These are phyloP conservation scores for Camelina sativa DNA, from an alignment of 345 rosid genomes.

Conservation along the genomic window DNA sequence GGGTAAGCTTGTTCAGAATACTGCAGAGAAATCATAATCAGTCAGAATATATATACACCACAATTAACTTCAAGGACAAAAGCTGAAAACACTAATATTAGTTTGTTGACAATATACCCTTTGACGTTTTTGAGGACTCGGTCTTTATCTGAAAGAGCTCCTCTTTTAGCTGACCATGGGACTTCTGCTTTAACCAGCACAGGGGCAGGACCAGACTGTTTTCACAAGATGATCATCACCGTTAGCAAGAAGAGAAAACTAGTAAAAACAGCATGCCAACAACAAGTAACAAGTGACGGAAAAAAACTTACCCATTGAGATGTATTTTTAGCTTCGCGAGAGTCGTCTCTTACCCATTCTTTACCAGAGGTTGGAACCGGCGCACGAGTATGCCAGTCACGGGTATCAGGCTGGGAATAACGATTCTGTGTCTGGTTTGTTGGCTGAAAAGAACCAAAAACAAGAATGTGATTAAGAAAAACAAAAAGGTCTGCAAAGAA, in stretches of 20 bases:
- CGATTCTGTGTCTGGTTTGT: slow-evolving; percentile 60
- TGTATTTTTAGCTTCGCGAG: slow-evolving; percentile 47
- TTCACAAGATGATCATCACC: slow-evolving; percentile 1
- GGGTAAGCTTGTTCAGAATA: slow-evolving; percentile 84
- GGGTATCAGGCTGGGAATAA: slow-evolving; percentile 70
- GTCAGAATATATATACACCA: slow-evolving; percentile 4
- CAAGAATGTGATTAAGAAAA: not conserved
- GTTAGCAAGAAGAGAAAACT: not conserved
- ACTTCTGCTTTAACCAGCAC: slow-evolving; percentile 67
- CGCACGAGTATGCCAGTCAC: slow-evolving; percentile 71
- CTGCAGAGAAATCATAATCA: slow-evolving; percentile 48
- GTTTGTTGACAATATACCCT: slow-evolving; percentile 54
- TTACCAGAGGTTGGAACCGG: slow-evolving; percentile 51
- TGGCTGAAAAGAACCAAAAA: slow-evolving; percentile 41
- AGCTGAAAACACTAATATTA: not conserved
- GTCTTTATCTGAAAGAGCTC: slow-evolving; percentile 59
- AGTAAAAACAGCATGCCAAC: not conserved
- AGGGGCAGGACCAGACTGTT: slow-evolving; percentile 65
- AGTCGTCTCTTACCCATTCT: slow-evolving; percentile 58
- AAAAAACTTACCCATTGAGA: slow-evolving; percentile 52
- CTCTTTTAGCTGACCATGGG: slow-evolving; percentile 69
- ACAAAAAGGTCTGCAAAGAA: no score
- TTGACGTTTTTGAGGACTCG: slow-evolving; percentile 69
- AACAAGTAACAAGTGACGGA: not conserved
- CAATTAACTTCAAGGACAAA: slow-evolving; percentile 4